phyloP scores from a whole-genome alignment of 2,329 filamentous ascomycete species.

The Cryoendolithus antarcticus region DNA sequence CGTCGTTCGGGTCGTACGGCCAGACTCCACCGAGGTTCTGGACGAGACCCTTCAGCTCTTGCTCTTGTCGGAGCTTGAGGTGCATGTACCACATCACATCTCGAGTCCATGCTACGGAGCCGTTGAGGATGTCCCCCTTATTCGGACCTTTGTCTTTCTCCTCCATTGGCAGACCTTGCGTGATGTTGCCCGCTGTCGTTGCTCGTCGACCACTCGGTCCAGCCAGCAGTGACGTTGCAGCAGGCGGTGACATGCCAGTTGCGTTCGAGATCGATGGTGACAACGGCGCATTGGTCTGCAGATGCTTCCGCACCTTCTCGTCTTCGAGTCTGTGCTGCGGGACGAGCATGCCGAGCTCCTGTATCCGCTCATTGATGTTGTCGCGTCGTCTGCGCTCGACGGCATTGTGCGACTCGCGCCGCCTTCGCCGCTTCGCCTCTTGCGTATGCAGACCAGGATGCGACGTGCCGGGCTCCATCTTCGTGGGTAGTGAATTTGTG shows the following conservation, averaged over 20 bases:
- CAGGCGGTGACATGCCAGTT: slow-evolving; percentile 56
- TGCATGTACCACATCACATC: slow-evolving; percentile 97
- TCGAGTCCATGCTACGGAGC: slow-evolving; percentile 90
- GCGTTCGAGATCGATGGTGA: slow-evolving; percentile 64
- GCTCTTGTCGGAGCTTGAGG: slow-evolving; percentile 76
- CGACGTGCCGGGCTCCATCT: slow-evolving; percentile 51
- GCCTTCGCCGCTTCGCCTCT: slow-evolving; percentile 83
- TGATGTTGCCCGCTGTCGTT: slow-evolving; percentile 59
- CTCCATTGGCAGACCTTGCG: slow-evolving; percentile 80
- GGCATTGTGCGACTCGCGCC: slow-evolving; percentile 89
- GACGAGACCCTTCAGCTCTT: slow-evolving; percentile 69
- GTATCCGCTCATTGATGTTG: slow-evolving; percentile 98
- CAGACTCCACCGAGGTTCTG: slow-evolving; percentile 59
- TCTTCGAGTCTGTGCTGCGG: slow-evolving; percentile 88
- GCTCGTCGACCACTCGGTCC: slow-evolving; percentile 74
- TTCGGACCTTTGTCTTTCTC: slow-evolving; percentile 98
- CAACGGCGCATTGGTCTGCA: slow-evolving; percentile 81
- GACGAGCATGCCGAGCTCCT: slow-evolving; percentile 87
- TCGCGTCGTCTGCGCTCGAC: slow-evolving; percentile 90
- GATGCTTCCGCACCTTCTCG: slow-evolving; percentile 90
- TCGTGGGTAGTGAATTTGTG: slow-evolving; percentile 64
- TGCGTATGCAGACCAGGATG: slow-evolving; percentile 54
- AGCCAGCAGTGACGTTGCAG: slow-evolving; percentile 78
- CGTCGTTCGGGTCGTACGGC: slow-evolving; percentile 75
- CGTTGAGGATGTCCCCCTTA: slow-evolving; percentile 96